Conservation (phyloP, 768 basidiomycete genomes). For the Paxillus ammoniavirescens region DNA sequence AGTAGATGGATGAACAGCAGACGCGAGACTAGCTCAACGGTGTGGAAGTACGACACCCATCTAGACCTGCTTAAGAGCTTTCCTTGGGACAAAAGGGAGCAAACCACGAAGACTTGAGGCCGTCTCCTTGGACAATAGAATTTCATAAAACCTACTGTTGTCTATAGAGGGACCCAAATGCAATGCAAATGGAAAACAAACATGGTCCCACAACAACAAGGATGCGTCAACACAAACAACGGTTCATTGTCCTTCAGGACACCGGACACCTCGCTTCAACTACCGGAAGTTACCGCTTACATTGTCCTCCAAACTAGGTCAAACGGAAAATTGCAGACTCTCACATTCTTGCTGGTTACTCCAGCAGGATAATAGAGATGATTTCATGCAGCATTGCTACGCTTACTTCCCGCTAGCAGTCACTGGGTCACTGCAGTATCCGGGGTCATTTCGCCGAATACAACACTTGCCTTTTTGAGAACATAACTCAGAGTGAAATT, state of each 20-base stretch:
- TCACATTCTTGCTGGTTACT: not conserved
- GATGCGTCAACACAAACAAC: not conserved
- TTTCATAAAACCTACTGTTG: too few species aligned
- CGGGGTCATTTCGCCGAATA: constrained; percentile 6
- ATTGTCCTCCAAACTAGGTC: constrained; percentile 6
- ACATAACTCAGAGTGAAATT: not conserved
- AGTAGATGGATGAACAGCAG: not conserved
- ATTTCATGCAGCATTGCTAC: not conserved
- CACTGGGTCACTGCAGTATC: not conserved
- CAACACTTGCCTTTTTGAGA: constrained; percentile 25
- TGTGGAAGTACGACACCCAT: not conserved
- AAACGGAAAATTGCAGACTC: not conserved
- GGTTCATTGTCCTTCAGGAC: constrained; percentile 16
- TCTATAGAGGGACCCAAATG: constrained; percentile 1
- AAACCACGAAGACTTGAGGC: constrained; percentile 8
- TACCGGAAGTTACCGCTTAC: not conserved
- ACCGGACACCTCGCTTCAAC: constrained; percentile 5
- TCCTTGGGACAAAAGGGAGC: constrained; percentile 10
- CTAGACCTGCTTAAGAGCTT: constrained; percentile 12
- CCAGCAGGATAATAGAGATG: not conserved
- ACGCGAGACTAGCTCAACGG: constrained; percentile 22
- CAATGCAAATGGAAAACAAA: constrained; percentile 15
- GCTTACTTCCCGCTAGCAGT: not conserved
- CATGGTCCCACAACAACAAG: constrained; percentile 6
- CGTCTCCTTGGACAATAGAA: constrained; percentile 20